Conservation (phyloP, 495 filamentous ascomycete genomes). For the Penicillium canescens region DNA sequence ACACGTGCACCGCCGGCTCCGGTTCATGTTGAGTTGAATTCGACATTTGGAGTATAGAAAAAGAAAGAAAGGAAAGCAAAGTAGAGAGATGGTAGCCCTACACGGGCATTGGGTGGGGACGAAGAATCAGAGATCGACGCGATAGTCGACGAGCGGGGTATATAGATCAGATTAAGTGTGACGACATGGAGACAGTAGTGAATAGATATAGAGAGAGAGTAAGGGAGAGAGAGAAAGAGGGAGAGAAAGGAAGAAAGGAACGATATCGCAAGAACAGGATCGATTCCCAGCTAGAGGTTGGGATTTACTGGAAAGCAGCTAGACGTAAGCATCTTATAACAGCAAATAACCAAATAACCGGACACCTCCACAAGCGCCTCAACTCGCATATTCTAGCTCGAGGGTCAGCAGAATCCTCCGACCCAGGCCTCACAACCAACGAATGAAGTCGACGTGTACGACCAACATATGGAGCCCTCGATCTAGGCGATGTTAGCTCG, state of each 20-base stretch:
- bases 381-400: background rate
- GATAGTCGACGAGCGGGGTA: background rate
- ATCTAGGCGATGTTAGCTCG: constrained; percentile 1
- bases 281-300: too few relatives aligned
- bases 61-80: background rate
- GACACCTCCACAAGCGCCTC: background rate
- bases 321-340: constrained; percentile 6
- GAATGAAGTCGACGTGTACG: constrained; percentile 6
- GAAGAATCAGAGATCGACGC: background rate
- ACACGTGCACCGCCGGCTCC: constrained; percentile 19
- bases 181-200: background rate
- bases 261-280: background rate
- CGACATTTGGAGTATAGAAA: constrained; percentile 23
- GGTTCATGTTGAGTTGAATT: constrained; percentile 1
- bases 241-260: background rate
- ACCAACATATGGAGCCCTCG: background rate
- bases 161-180: background rate
- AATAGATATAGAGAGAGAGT: background rate
- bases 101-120: background rate
- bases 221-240: background rate
- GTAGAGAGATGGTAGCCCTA: background rate
- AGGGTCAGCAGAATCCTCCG: background rate
- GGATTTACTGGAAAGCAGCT: background rate
- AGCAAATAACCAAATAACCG: too few relatives aligned
- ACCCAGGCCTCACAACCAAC: background rate